A percentile compares a stretch with the other conserved stretches of the same genome.
phyloP scores from a whole-genome alignment of 2,329 filamentous ascomycete genomes.

The Fusarium bactridioides region DNA sequence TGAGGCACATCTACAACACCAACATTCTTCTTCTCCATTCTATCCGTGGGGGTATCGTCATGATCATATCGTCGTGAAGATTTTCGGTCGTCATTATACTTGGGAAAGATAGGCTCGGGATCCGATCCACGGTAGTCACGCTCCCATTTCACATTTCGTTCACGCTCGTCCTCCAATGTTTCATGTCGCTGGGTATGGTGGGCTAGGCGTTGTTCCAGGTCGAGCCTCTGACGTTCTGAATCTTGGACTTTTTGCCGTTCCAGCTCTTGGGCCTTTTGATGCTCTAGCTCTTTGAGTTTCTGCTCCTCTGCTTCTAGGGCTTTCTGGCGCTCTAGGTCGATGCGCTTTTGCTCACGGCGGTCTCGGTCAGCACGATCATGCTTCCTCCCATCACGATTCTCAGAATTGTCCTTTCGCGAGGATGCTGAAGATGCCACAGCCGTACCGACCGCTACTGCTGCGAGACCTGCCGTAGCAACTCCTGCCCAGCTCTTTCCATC shows the following conservation, averaged over 20 bases:
- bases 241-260: slow-evolving; percentile 11
- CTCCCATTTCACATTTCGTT: slow-evolving; percentile 32
- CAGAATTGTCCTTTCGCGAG: slow-evolving; percentile 27
- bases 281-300: slow-evolving; percentile 35
- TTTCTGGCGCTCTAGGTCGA: slow-evolving; percentile 33
- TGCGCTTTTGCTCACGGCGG: slow-evolving; percentile 24
- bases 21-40: slow-evolving; percentile 34
- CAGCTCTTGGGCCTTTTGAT: slow-evolving; percentile 21
- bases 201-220: slow-evolving; percentile 11
- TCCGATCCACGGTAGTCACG: slow-evolving; percentile 42
- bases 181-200: slow-evolving; percentile 28
- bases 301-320: slow-evolving; percentile 25
- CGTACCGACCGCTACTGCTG: slow-evolving; percentile 57
- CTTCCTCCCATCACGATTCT: slow-evolving; percentile 30
- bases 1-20: slow-evolving; percentile 39
- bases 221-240: neutral
- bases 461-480: slow-evolving; percentile 57
- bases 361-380: slow-evolving; percentile 28
- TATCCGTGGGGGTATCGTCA: slow-evolving; percentile 42
- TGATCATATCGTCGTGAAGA: slow-evolving; percentile 46
- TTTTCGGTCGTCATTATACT: slow-evolving; percentile 43
- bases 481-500: slow-evolving; percentile 52
- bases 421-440: slow-evolving; percentile 41
- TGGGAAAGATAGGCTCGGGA: slow-evolving; percentile 42
- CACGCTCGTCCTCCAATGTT: slow-evolving; percentile 19